phyloP scores from a whole-genome alignment of 371 early-diverging fungal species.

The Mortierella sp. region DNA sequence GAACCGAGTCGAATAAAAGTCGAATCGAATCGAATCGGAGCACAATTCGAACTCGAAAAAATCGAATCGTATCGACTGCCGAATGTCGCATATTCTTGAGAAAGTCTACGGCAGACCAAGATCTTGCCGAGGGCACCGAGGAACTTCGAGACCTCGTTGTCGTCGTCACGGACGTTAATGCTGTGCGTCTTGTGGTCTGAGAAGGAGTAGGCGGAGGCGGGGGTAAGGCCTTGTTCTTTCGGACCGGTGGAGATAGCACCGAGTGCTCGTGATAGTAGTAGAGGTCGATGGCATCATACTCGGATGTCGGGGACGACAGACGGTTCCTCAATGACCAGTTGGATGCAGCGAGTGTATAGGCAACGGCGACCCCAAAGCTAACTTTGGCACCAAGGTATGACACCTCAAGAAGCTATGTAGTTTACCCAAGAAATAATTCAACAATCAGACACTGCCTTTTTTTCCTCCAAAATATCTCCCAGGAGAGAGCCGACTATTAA shows the following conservation, averaged over 20 bases:
- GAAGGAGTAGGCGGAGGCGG: constrained; percentile 23
- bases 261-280: neutral
- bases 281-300: neutral
- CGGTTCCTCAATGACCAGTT: constrained; percentile 15
- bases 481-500: too few relatives aligned
- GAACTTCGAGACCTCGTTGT: neutral
- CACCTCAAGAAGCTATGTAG: too few relatives aligned
- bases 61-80: too few relatives aligned
- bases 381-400: too few relatives aligned
- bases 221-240: constrained; percentile 32
- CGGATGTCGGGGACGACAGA: neutral
- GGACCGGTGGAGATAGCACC: neutral
- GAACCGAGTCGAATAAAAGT: too few relatives aligned
- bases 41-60: too few relatives aligned
- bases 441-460: too few relatives aligned
- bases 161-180: neutral
- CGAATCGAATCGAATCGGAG: too few relatives aligned
- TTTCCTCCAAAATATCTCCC: too few relatives aligned
- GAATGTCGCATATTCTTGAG: too few relatives aligned
- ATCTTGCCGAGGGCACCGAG: constrained; percentile 2
- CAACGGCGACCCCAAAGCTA: neutral
- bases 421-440: too few relatives aligned
- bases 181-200: neutral
- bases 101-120: constrained; percentile 10
- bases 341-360: neutral